Percentiles rank a stretch among this genome's conserved stretches.
Evolutionary conservation across 805 yeast species (phyloP).

Genomic region (Starmera quercuum): DNA sequence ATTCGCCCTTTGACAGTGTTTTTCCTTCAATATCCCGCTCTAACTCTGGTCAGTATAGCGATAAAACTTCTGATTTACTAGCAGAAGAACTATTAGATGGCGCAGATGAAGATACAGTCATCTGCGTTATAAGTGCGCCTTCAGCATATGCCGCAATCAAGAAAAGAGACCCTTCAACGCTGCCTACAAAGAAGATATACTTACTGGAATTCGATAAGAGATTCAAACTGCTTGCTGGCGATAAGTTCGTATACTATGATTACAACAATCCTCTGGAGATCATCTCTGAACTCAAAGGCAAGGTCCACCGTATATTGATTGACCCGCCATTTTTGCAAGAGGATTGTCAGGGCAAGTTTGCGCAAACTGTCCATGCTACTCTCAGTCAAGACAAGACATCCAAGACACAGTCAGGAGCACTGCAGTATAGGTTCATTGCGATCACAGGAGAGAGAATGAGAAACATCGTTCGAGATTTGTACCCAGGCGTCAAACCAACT

Average conservation of each 20-base stretch:
- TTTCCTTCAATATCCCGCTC: too few species aligned
- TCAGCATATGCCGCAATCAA: constrained; percentile 82
- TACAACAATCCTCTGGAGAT: constrained; percentile 61
- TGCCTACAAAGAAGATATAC: constrained; percentile 67
- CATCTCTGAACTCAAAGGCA: constrained; percentile 47
- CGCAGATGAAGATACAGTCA: constrained; percentile 62
- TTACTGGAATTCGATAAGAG: constrained; percentile 75
- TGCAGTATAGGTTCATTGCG: constrained; percentile 47
- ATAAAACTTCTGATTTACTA: constrained; percentile 58
- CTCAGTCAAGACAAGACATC: constrained; percentile 31
- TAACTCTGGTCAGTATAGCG: constrained; percentile 58
- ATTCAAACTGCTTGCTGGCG: constrained; percentile 67
- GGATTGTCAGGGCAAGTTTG: constrained; percentile 70
- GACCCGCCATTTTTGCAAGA: constrained; percentile 87
- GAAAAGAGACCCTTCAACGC: constrained; percentile 36
- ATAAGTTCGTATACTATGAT: constrained; percentile 67
- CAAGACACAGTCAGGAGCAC: constrained; percentile 32
- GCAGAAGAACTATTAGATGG: constrained; percentile 72
- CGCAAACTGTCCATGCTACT: constrained; percentile 55
- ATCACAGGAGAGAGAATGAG: constrained; percentile 90
- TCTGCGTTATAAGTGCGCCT: constrained; percentile 83
- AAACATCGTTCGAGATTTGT: constrained; percentile 47
- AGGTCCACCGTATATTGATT: constrained; percentile 63
- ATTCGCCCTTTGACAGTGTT: too few species aligned
- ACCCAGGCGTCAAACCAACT: constrained; percentile 61